Base-by-base conservation (phyloP, 805 yeast species). In the Jamesozyma piceae region DNA sequence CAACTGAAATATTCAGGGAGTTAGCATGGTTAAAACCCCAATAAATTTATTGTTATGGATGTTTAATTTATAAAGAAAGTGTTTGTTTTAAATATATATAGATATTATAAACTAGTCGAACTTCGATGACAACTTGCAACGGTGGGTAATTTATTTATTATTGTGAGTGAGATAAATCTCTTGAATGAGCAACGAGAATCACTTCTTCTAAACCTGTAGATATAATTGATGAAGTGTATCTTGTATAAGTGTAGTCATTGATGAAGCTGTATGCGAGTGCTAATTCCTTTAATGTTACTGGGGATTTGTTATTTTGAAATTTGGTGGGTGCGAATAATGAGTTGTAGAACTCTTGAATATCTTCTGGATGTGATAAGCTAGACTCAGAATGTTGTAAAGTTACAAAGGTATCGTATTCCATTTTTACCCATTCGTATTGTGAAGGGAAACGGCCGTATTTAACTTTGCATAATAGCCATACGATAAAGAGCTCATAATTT, bases 401-500 rank as follows among this genome's bases (percentile, higher is more conserved):
- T 14, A 13, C n/a, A 34, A 41, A 51, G 3, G 14, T 24, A 6
- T 42, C 11, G 27, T 42, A 48, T 26, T 47, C 44, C 2, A 38
- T 39, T 11, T 19, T 6, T 5, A 57, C 48, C 60, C 58, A 53
- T 19, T 24, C 15, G 29, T 57, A 47, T 4, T 20, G 13, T 5
- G 9, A 5, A 15, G 36, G 36, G 10, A 19, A 33, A 33, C 26
- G 8, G 18, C 14, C n/a, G 5, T 6, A 33, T 20, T 19, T 20
- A 3, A 17, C n/a, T 20, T 33, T 33, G 10, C 36, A 33, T 6
- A 33, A 19, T 3, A 33, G 13, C 36, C 36, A 33, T 5, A 33
- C 24, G 5, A 33, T 21, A 19, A 47, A 74, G 60, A 43, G 72
- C 59, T 71, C 75, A 72, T 43, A 77, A 53, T 39, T 68, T 27